Percentiles rank a stretch among this genome's conserved stretches.
Conservation (phyloP, 164 flowering plant species). For the Macadamia tetraphylla region DNA sequence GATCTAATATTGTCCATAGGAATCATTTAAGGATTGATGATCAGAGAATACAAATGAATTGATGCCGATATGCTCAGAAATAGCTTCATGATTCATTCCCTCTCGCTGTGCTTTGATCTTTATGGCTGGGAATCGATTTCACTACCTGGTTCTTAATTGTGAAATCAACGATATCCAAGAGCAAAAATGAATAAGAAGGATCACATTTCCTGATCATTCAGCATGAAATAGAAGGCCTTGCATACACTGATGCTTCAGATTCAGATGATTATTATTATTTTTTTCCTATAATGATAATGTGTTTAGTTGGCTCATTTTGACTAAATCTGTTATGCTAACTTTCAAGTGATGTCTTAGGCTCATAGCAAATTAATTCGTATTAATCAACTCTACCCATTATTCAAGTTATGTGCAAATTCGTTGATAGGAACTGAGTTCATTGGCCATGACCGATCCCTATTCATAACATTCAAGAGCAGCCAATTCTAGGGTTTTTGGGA, state of each 20-base stretch:
- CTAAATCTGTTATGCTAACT: too few relatives aligned
- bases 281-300: too few relatives aligned
- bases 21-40: conserved; percentile 10
- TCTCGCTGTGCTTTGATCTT: not conserved
- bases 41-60: conserved; percentile 5
- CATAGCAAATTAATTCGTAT: too few relatives aligned
- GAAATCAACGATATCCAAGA: not conserved
- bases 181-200: not conserved
- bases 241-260: not conserved
- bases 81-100: not conserved
- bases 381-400: too few relatives aligned
- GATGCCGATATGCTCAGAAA: not conserved
- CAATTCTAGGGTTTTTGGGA: too few relatives aligned
- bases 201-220: not conserved
- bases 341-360: too few relatives aligned
- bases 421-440: too few relatives aligned
- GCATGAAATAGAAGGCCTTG: not conserved
- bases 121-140: not conserved
- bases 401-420: too few relatives aligned
- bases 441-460: too few relatives aligned
- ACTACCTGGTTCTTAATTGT: not conserved
- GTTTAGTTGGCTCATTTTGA: not conserved
- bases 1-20: conserved; percentile 8
- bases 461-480: too few relatives aligned
- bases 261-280: not conserved